phyloP scores from a whole-genome alignment of 257 asterid species.

The Voacanga thouarsii region DNA sequence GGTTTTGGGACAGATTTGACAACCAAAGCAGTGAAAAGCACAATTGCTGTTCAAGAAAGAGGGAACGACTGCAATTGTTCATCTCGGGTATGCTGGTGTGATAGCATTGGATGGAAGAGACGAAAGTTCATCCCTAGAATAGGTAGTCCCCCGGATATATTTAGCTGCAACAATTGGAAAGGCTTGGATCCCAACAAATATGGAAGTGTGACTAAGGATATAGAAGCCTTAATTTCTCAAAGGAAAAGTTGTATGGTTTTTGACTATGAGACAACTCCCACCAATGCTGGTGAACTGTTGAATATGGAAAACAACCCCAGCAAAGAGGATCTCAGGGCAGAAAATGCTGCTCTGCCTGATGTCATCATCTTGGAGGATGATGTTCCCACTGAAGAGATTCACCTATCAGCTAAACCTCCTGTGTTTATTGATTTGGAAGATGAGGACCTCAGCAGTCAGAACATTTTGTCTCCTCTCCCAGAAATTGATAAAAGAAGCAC shows the following conservation, averaged over 20 bases:
- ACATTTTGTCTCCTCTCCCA: slow-evolving; percentile 4
- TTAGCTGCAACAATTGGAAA: slow-evolving; percentile 24
- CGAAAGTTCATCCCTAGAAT: slow-evolving; percentile 23
- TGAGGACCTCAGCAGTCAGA: slow-evolving; percentile 39
- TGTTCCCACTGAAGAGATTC: slow-evolving; percentile 14
- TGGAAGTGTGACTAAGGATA: slow-evolving; percentile 64
- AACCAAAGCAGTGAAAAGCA: slow-evolving; percentile 42
- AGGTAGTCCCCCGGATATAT: slow-evolving; percentile 40
- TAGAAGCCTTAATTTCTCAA: slow-evolving; percentile 46
- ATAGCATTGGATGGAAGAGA: slow-evolving; percentile 7
- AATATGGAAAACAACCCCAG: slow-evolving; percentile 25
- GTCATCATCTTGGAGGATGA: slow-evolving; percentile 55
- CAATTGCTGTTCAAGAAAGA: slow-evolving; percentile 32
- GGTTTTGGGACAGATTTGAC: slow-evolving; percentile 37
- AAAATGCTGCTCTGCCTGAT: slow-evolving; percentile 18
- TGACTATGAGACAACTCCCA: slow-evolving; percentile 34
- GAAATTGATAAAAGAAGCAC: background rate
- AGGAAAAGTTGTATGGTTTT: slow-evolving; percentile 35
- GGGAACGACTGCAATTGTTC: slow-evolving; percentile 15
- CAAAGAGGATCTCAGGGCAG: slow-evolving; percentile 13
- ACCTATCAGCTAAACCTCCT: too few species aligned
- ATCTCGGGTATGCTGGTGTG: slow-evolving; percentile 43
- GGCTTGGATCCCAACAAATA: slow-evolving; percentile 51
- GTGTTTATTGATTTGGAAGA: slow-evolving; percentile 7
- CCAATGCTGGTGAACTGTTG: slow-evolving; percentile 25